Conservation (phyloP, 106 monocot species). For the Platanthera guangdongensis region DNA sequence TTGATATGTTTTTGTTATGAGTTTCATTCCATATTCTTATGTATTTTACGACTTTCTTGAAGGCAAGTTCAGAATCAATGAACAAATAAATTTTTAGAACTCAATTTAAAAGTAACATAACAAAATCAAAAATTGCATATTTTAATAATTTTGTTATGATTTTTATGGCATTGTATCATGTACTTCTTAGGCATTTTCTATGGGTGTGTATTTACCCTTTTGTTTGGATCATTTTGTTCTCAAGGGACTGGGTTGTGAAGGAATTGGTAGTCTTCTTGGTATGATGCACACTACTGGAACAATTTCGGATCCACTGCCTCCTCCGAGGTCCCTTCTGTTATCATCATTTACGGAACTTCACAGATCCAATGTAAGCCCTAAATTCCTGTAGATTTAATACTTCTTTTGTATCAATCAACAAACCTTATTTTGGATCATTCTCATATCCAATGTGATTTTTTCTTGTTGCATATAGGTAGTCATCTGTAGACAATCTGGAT, state of each 20-base stretch:
- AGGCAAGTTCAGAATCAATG: background rate
- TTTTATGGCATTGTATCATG: background rate
- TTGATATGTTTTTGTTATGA: background rate
- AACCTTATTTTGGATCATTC: background rate
- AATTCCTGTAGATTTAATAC: background rate
- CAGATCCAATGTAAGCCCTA: slow-evolving; percentile 56
- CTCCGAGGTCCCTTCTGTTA: slow-evolving; percentile 53
- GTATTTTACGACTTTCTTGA: background rate
- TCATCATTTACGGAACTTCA: slow-evolving; percentile 45
- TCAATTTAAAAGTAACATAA: background rate
- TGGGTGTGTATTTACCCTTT: background rate
- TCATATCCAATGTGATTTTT: background rate
- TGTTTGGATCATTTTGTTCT: background rate
- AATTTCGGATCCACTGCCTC: slow-evolving; percentile 60
- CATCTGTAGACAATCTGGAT: background rate
- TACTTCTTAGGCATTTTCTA: background rate
- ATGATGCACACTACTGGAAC: slow-evolving; percentile 66
- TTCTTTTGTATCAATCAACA: background rate
- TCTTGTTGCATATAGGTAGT: background rate
- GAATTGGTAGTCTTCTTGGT: slow-evolving; percentile 64
- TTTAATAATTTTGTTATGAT: background rate
- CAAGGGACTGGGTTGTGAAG: slow-evolving; percentile 50
- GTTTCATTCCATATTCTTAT: background rate
- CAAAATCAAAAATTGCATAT: background rate
- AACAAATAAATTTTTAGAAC: background rate